Evolutionary conservation across 345 rosid genomes (phyloP).

Genomic region (Dipteronia sinensis): DNA sequence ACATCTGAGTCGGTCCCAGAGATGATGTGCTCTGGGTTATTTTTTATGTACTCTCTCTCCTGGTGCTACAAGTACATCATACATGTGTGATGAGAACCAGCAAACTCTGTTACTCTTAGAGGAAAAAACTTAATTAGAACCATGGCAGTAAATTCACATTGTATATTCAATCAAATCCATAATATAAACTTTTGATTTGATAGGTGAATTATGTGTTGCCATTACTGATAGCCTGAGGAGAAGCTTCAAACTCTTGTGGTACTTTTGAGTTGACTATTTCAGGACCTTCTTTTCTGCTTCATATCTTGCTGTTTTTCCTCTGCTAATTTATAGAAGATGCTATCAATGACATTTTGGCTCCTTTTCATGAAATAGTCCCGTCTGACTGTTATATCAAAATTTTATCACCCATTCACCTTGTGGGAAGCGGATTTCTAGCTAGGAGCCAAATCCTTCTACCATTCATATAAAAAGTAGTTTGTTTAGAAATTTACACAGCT

Average conservation of each 20-base stretch:
- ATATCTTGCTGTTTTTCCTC: neutral
- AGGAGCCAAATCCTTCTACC: neutral
- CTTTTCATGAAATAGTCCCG: neutral
- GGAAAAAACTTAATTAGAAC: slow-evolving; percentile 8
- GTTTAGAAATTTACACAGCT: neutral
- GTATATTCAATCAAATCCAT: slow-evolving; percentile 1
- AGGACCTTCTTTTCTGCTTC: neutral
- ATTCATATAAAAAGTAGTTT: neutral
- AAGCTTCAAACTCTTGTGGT: neutral
- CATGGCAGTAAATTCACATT: neutral
- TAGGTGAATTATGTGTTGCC: neutral
- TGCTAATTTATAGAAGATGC: neutral
- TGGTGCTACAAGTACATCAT: neutral
- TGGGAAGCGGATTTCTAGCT: neutral
- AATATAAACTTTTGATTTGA: neutral
- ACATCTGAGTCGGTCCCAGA: neutral
- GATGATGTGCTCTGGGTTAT: neutral
- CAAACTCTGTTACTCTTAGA: neutral
- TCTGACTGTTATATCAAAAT: too few species aligned
- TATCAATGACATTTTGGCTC: neutral
- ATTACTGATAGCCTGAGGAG: neutral
- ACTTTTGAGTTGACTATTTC: neutral
- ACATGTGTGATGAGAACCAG: slow-evolving; percentile 5
- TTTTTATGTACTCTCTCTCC: slow-evolving; percentile 5
- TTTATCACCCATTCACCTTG: neutral